Percentiles rank a stretch among this genome's conserved stretches.
These are phyloP conservation scores for Acanthochlamys bracteata DNA, from an alignment of 106 monocot genomes.

Conservation along the genomic window DNA sequence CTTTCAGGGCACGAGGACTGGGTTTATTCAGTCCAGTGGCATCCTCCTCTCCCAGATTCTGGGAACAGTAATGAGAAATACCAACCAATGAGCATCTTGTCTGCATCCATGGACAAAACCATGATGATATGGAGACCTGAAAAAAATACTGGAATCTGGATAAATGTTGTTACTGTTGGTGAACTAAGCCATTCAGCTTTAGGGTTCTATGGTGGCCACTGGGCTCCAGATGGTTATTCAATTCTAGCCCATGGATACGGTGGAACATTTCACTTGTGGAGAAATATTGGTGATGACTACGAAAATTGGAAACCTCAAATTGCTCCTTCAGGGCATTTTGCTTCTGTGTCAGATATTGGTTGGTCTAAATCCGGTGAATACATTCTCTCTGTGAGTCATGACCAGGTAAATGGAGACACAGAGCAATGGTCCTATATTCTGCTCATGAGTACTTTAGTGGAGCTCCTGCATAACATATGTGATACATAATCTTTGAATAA, in stretches of 20 bases:
- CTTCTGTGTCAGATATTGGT: conserved; percentile 67
- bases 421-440: neutral
- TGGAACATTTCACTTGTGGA: conserved; percentile 95
- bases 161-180: conserved; percentile 89
- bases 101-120: conserved; percentile 98
- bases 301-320: conserved; percentile 90
- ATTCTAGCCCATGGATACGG: conserved; percentile 96
- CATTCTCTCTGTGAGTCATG: conserved; percentile 89
- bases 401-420: conserved; percentile 60
- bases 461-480: neutral
- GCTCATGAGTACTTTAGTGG: neutral
- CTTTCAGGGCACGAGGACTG: conserved; percentile 96
- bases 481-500: too few species aligned
- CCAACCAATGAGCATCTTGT: conserved; percentile 84
- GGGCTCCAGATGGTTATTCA: conserved; percentile 69
- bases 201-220: conserved; percentile 97
- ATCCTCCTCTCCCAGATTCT: conserved; percentile 44
- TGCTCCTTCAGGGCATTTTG: conserved; percentile 93
- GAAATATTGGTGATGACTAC: conserved; percentile 44
- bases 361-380: conserved; percentile 77
- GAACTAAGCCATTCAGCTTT: conserved; percentile 86
- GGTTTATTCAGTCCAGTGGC: conserved; percentile 96
- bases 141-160: conserved; percentile 87
- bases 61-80: conserved; percentile 12
- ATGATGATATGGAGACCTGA: conserved; percentile 99